Base-by-base conservation (phyloP, 345 rosid genomes). In the Sonneratia alba region DNA sequence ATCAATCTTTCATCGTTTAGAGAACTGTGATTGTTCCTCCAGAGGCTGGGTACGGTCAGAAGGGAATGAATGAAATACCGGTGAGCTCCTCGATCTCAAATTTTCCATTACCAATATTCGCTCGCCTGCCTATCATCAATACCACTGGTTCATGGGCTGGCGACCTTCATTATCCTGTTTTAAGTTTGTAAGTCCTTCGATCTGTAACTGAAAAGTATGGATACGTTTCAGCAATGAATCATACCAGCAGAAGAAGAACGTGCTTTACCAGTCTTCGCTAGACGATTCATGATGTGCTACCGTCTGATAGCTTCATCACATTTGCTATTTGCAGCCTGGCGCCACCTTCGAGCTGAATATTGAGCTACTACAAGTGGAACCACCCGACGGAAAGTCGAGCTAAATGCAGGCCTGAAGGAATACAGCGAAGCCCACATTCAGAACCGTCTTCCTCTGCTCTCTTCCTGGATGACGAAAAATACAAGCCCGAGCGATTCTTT, bases 21-120 rank as follows among this genome's bases (percentile, higher is more conserved):
- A 89, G 98, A 84, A 87, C 87, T 10, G 96, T 89, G 32, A 89
- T 89, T 66, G 92, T 93, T 78, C 79, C 97, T 77, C 96, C 45
- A 42, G 45, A 42, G 45, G 45, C 45, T 56, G 96, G 96, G 62
- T 93, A 91, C 77, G 94, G 96, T 48, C 67, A 85, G 70, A 91
- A 61, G 80, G 97, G 97, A 82, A 86, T 91, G 96, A 87, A 88
- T 55, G 97, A 94, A 84, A 94, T 94, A 74, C 96, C 45, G 45
- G 45, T 42, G 10, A 42, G 45, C 10, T 42, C 45, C 45, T 42
- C 1, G 65, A 10, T 61, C 45, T 42, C 45, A 42, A 42, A 42
- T 42, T 42, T 56, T 56, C 32, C 61, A 42, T 42, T 9, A 5
- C 45, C 45, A 0, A 42, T 1, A 42, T 42, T 42, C 45, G 10